phyloP scores from a whole-genome alignment of 2,329 filamentous ascomycete genomes.

The Fusarium camptoceras region DNA sequence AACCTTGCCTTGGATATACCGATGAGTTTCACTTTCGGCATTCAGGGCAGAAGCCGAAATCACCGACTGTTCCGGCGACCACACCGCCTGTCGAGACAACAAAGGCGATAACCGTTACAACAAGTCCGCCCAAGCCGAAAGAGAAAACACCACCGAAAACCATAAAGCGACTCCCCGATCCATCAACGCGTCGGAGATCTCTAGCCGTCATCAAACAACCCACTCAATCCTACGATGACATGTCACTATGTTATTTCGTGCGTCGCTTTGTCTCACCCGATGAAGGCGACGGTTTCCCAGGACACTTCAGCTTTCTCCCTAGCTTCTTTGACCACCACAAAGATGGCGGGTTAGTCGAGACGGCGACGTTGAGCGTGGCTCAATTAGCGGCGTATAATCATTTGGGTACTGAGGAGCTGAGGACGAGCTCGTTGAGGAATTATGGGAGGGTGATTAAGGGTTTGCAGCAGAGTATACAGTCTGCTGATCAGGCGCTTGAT shows the following conservation, averaged over 20 bases:
- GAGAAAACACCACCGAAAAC: neutral
- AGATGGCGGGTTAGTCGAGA: slow-evolving; percentile 45
- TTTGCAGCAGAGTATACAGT: slow-evolving; percentile 46
- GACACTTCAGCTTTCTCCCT: slow-evolving; percentile 51
- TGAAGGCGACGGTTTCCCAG: slow-evolving; percentile 47
- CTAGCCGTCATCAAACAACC: slow-evolving; percentile 24
- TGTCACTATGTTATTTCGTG: slow-evolving; percentile 52
- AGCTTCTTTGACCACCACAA: slow-evolving; percentile 45
- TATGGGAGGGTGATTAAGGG: slow-evolving; percentile 47
- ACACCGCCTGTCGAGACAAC: neutral
- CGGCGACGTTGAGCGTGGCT: slow-evolving; percentile 50
- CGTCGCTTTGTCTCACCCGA: slow-evolving; percentile 50
- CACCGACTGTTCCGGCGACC: neutral
- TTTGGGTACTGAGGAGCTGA: slow-evolving; percentile 46
- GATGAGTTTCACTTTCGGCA: slow-evolving; percentile 53
- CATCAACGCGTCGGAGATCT: neutral
- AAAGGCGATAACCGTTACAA: neutral
- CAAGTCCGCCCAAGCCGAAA: neutral
- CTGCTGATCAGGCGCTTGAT: slow-evolving; percentile 43
- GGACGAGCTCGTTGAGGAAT: slow-evolving; percentile 46
- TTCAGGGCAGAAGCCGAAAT: slow-evolving; percentile 16
- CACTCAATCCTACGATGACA: slow-evolving; percentile 40
- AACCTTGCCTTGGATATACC: slow-evolving; percentile 51
- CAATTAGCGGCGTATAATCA: slow-evolving; percentile 52
- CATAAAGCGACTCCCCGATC: neutral